Conservation (phyloP, 148 eudicot genomes). For the Oxyria digyna region DNA sequence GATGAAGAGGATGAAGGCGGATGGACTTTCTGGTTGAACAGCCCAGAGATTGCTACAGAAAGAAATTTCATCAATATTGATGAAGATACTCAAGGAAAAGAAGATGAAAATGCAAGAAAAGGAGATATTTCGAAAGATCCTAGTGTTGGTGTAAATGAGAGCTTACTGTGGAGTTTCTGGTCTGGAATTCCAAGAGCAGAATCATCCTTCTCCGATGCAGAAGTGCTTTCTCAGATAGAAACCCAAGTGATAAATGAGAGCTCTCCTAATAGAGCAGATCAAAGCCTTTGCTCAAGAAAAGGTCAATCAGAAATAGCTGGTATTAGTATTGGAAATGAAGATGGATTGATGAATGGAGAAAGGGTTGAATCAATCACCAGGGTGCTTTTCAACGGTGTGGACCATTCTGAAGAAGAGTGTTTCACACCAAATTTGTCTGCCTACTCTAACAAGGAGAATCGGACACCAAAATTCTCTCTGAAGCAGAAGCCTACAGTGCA, state of each 20-base stretch:
- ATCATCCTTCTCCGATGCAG: conserved; percentile 17
- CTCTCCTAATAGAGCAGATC: conserved; percentile 8
- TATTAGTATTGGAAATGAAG: conserved; percentile 8
- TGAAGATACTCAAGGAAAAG: neutral
- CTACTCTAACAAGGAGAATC: conserved; percentile 31
- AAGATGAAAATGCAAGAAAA: conserved; percentile 2
- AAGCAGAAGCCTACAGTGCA: conserved; percentile 17
- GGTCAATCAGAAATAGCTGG: neutral
- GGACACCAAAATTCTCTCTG: conserved; percentile 21
- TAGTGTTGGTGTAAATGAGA: conserved; percentile 5
- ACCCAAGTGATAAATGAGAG: neutral
- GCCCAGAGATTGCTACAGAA: neutral
- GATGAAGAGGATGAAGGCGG: conserved; percentile 9
- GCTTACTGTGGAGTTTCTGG: conserved; percentile 23
- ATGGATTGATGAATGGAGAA: neutral
- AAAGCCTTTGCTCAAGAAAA: neutral
- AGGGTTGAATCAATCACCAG: conserved; percentile 17
- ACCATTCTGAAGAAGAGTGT: conserved; percentile 16
- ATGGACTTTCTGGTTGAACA: conserved; percentile 25
- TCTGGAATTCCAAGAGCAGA: conserved; percentile 20
- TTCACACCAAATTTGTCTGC: conserved; percentile 26
- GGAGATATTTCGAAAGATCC: neutral
- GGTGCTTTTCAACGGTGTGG: conserved; percentile 11
- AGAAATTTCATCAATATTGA: neutral
- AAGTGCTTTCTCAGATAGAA: neutral